These are phyloP conservation scores for Apiospora aurea DNA, from an alignment of 2,329 filamentous ascomycete genomes.

Conservation along the genomic window DNA sequence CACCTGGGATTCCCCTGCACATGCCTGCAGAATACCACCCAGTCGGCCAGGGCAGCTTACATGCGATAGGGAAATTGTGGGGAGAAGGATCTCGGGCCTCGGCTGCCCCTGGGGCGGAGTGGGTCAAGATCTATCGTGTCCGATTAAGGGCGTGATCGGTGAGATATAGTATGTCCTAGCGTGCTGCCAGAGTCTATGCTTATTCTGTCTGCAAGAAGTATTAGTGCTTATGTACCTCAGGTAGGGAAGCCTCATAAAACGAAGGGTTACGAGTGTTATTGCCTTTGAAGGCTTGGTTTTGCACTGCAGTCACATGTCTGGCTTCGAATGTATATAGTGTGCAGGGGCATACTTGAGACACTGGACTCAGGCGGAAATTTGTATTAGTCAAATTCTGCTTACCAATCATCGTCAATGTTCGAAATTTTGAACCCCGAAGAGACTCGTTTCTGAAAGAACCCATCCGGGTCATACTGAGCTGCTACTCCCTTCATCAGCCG, in stretches of 20 bases:
- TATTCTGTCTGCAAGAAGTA: not conserved
- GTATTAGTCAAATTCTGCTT: not conserved
- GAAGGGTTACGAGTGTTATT: not conserved
- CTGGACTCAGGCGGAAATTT: no score
- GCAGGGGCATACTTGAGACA: no score
- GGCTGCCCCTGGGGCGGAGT: constrained; percentile 8
- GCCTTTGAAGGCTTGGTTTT: not conserved
- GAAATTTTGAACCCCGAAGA: not conserved
- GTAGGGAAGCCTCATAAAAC: not conserved
- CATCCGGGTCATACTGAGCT: constrained; percentile 42
- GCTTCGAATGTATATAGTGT: no score
- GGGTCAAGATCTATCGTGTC: not conserved
- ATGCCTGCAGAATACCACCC: not conserved
- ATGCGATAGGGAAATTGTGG: not conserved
- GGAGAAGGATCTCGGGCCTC: not conserved
- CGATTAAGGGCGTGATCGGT: not conserved
- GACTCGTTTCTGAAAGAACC: not conserved
- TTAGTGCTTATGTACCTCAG: not conserved
- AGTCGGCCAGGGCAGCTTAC: not conserved
- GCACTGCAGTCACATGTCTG: not conserved
- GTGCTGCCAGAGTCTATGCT: not conserved
- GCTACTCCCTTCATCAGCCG: constrained; percentile 40
- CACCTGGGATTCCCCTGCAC: not conserved
- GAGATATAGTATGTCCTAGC: not conserved
- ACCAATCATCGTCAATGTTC: not conserved